Evolutionary conservation across 176 grass and related monocot species (phyloP).

Genomic region (Carex parvula): DNA sequence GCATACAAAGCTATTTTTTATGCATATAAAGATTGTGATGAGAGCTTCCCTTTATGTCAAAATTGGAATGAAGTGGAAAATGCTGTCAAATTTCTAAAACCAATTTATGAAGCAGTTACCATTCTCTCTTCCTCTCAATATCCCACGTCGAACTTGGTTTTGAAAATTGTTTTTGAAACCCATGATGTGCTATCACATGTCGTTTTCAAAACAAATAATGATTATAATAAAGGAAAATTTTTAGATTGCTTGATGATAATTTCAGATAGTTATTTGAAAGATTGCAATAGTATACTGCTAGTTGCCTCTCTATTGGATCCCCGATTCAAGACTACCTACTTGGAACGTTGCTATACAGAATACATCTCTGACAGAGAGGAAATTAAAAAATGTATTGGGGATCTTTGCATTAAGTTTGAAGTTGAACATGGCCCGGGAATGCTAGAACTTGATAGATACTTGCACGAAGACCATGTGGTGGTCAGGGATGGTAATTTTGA

Average conservation of each 20-base stretch:
- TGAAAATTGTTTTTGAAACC: background rate
- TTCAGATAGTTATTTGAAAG: background rate
- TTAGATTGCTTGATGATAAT: background rate
- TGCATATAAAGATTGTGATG: too few relatives aligned
- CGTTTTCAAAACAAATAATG: too few relatives aligned
- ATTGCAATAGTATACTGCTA: background rate
- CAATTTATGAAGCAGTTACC: constrained; percentile 1
- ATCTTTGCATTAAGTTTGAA: background rate
- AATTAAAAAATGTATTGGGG: background rate
- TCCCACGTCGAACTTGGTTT: background rate
- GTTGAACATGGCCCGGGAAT: background rate
- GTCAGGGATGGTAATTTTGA: background rate
- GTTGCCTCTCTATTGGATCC: constrained; percentile 22
- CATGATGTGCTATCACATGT: background rate
- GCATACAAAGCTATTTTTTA: too few relatives aligned
- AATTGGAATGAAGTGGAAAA: too few relatives aligned
- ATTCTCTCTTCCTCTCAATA: background rate
- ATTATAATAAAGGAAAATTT: too few relatives aligned
- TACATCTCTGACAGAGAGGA: background rate
- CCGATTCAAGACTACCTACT: background rate
- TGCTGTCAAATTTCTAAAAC: background rate
- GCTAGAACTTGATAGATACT: background rate
- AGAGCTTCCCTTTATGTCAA: too few relatives aligned
- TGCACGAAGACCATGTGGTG: background rate
- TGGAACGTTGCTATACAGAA: background rate